phyloP scores from a whole-genome alignment of 139 green algal species.

The Chlorella sorokiniana region DNA sequence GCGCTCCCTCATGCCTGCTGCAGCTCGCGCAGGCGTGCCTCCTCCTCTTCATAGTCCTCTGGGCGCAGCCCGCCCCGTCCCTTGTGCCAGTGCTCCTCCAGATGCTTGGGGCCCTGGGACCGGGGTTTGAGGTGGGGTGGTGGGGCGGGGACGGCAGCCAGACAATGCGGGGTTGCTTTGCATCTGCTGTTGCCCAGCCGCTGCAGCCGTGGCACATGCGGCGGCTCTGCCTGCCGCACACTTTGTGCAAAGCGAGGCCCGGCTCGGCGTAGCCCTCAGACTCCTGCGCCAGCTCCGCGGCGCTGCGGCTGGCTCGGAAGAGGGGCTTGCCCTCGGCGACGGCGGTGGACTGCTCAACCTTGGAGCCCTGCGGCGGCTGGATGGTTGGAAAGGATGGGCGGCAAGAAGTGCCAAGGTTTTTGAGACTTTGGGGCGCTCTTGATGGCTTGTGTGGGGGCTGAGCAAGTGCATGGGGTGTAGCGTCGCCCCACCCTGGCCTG shows the following conservation, averaged over 20 bases:
- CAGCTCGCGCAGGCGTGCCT: slow-evolving; percentile 5
- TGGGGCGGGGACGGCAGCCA: not conserved
- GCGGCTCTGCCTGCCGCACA: too few relatives aligned
- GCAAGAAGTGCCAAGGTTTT: too few relatives aligned
- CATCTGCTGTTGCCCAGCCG: not conserved
- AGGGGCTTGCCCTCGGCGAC: too few relatives aligned
- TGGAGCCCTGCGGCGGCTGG: too few relatives aligned
- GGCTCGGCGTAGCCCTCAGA: slow-evolving; percentile 22
- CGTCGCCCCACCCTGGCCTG: too few relatives aligned
- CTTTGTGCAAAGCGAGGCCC: slow-evolving; percentile 15
- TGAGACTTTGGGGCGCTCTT: too few relatives aligned
- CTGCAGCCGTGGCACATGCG: not conserved
- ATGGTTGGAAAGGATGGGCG: too few relatives aligned
- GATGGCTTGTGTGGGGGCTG: too few relatives aligned
- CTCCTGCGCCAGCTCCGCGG: not conserved
- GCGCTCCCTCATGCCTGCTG: too few relatives aligned
- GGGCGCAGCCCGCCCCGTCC: not conserved
- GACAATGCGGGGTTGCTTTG: too few relatives aligned
- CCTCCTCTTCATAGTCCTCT: slow-evolving; percentile 2
- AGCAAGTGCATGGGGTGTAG: too few relatives aligned
- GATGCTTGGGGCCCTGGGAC: not conserved
- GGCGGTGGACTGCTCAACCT: too few relatives aligned
- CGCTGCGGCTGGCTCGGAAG: not conserved
- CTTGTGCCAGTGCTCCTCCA: slow-evolving; percentile 2
- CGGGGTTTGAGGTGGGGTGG: not conserved